A percentile compares a stretch with the other conserved stretches of the same genome.
Evolutionary conservation across 257 asterid genomes (phyloP).

Genomic region (Plantago elongata): DNA sequence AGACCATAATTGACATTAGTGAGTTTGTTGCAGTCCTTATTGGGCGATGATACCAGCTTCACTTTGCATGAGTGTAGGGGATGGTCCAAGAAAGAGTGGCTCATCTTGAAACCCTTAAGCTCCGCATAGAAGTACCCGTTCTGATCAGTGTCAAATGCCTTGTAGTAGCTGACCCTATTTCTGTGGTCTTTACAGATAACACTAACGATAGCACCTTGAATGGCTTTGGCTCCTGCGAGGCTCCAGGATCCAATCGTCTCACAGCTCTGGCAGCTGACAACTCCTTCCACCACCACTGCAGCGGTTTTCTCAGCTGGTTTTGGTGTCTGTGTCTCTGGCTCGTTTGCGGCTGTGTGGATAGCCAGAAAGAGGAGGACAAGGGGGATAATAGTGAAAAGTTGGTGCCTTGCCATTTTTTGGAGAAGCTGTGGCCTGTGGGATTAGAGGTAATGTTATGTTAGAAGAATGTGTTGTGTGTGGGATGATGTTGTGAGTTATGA

Average conservation of each 20-base stretch:
- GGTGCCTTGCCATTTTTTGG: conserved; percentile 53
- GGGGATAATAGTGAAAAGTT: conserved; percentile 29
- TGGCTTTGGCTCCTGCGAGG: conserved; percentile 50
- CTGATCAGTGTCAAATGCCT: conserved; percentile 52
- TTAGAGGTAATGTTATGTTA: background rate
- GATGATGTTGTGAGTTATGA: background rate
- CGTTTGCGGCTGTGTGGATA: conserved; percentile 26
- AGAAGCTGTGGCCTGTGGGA: conserved; percentile 16
- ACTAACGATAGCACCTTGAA: conserved; percentile 46
- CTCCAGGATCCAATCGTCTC: conserved; percentile 52
- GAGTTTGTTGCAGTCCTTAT: conserved; percentile 41
- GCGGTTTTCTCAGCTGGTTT: conserved; percentile 23
- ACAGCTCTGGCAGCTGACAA: conserved; percentile 79
- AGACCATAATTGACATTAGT: conserved; percentile 77
- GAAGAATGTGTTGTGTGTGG: conserved; percentile 19
- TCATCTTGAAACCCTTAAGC: conserved; percentile 72
- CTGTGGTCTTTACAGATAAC: conserved; percentile 80
- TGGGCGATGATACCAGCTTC: conserved; percentile 68
- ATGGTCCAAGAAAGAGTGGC: conserved; percentile 68
- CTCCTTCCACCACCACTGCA: conserved; percentile 74
- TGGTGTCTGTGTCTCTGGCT: conserved; percentile 18
- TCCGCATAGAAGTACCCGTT: conserved; percentile 71
- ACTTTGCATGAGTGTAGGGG: conserved; percentile 82
- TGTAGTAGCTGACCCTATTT: conserved; percentile 59
- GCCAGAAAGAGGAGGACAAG: conserved; percentile 41